Evolutionary conservation across 192 early-diverging fungal species (phyloP).

Genomic region (Coemansia sp.): DNA sequence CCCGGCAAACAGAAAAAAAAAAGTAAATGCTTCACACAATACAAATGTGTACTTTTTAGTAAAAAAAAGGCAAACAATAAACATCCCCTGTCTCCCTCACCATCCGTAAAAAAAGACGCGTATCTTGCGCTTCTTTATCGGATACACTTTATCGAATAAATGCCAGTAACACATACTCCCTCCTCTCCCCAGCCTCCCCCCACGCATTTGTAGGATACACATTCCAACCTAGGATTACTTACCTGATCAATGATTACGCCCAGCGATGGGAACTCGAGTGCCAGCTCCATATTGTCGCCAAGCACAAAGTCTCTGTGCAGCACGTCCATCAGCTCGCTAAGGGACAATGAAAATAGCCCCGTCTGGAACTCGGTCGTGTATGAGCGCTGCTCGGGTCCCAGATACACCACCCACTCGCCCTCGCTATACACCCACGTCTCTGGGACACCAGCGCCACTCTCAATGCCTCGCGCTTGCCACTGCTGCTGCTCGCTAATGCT

Average conservation of each 20-base stretch:
- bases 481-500: not conserved
- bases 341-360: slow-evolving; percentile 26
- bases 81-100: no score
- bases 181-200: no score
- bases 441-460: slow-evolving; percentile 6
- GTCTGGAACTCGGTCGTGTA: slow-evolving; percentile 25
- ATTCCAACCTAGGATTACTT: slow-evolving; percentile 8
- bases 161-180: no score
- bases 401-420: slow-evolving; percentile 44
- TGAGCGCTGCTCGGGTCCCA: slow-evolving; percentile 35
- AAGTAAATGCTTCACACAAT: not conserved
- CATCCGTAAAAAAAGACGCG: no score
- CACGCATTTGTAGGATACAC: no score
- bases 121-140: no score
- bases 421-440: slow-evolving; percentile 47
- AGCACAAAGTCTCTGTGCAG: slow-evolving; percentile 36
- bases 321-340: slow-evolving; percentile 31
- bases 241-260: slow-evolving; percentile 44
- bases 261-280: slow-evolving; percentile 50
- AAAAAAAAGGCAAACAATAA: not conserved
- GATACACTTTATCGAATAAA: no score
- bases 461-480: not conserved
- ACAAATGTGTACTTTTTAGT: not conserved
- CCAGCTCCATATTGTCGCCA: slow-evolving; percentile 22
- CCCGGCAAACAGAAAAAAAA: not conserved